Percentiles rank a stretch among this genome's conserved stretches.
phyloP scores from a whole-genome alignment of 148 eudicot genomes.

The Rhododendron mucronatum region DNA sequence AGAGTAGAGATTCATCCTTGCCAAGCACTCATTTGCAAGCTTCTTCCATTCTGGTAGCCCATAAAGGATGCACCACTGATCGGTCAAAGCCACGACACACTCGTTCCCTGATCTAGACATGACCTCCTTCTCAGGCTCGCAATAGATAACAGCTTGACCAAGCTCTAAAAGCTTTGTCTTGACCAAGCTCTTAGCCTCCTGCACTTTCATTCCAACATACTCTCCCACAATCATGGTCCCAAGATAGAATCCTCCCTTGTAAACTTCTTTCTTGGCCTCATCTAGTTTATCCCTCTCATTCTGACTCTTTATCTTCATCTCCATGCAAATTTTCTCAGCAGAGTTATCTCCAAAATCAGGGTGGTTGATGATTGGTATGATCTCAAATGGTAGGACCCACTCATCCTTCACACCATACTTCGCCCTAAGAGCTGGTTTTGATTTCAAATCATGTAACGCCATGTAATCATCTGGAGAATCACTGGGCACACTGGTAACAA shows the following conservation, averaged over 20 bases:
- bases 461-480: too few relatives aligned
- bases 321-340: constrained; percentile 80
- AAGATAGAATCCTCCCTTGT: constrained; percentile 78
- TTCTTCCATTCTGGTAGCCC: constrained; percentile 72
- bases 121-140: constrained; percentile 92
- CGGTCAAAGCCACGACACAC: constrained; percentile 90
- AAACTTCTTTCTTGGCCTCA: constrained; percentile 70
- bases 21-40: constrained; percentile 65
- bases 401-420: constrained; percentile 55
- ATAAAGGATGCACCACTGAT: constrained; percentile 89
- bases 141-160: constrained; percentile 66
- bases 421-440: too few relatives aligned
- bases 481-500: too few relatives aligned
- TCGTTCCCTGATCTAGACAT: constrained; percentile 93
- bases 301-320: constrained; percentile 81
- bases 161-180: constrained; percentile 55
- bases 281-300: constrained; percentile 89
- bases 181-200: constrained; percentile 70
- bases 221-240: constrained; percentile 77
- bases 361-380: too few relatives aligned
- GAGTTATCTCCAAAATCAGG: constrained; percentile 58
- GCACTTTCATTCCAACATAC: constrained; percentile 67
- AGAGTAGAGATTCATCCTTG: neutral
- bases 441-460: too few relatives aligned
- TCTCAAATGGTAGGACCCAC: constrained; percentile 67